Evolutionary conservation across 768 basidiomycete species (phyloP), one percentile per base, ranked within the genome.

Genomic region (Pleurotus tuber-regium): DNA sequence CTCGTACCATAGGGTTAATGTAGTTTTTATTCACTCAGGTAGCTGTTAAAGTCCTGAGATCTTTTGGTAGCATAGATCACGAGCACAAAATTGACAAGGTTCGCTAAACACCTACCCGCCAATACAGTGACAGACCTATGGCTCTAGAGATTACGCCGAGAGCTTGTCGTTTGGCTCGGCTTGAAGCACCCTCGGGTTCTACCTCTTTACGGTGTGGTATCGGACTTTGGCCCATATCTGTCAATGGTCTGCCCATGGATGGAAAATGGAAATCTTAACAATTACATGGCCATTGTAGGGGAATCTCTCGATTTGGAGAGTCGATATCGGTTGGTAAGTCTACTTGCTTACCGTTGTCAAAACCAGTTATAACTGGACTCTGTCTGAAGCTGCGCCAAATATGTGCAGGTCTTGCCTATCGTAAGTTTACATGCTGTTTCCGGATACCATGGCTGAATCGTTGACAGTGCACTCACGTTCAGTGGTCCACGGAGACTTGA

Each of bases 221-320:
- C 49, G 3, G 21, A 31, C 26, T 39, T 50, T 12, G 49, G 49
- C 3, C 49, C 49, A 11, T 50, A 50, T 24, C 30, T 40, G 24
- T 50, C 49, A 16, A 50, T 50, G 49, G 49, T 50, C n/a, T 50
- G 49, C 23, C 49, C 49, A 3, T 50, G 49, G 49, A 50, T 50
- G 49, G 36, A 39, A 12, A 29, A 19, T 23, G 49, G 49, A n/a
- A 50, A 50, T 12, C 18, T 50, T 11, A 50, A 40, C 35, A 24
- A 21, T 8, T 50, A 40, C 40, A 33, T 50, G 2, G 14, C 1
- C 2, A 29, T 33, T 12, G 23, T 16, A 11, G 49, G 49, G 6
- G 2, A 40, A 26, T 39, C 49, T 2, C 10, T 50, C 4, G 12
- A 7, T 16, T 25, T 39, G 6, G 35, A 41, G 19, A 21, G n/a